Conservation (phyloP, 2,329 filamentous ascomycete genomes). For the Verticillium alfalfae region DNA sequence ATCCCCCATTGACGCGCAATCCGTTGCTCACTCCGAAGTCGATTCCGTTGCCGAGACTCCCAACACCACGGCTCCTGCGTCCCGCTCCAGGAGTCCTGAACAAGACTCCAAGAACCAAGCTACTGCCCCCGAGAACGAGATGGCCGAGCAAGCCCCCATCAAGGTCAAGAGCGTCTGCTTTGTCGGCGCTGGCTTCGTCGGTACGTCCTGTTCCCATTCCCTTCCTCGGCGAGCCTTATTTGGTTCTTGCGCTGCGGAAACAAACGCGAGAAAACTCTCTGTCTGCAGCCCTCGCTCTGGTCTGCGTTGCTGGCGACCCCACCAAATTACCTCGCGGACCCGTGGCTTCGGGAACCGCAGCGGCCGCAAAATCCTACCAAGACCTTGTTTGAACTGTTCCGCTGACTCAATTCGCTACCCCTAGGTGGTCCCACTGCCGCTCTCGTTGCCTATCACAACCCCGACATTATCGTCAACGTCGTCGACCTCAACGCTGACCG, state of each 20-base stretch:
- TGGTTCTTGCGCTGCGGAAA: background rate
- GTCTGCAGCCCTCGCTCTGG: background rate
- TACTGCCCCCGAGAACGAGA: conserved; percentile 1
- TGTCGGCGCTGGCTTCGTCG: conserved; percentile 71
- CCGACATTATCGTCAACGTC: conserved; percentile 65
- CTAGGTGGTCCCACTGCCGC: conserved; percentile 69
- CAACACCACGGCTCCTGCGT: conserved; percentile 11
- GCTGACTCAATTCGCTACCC: conserved; percentile 1
- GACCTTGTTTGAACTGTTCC: background rate
- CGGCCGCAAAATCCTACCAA: background rate
- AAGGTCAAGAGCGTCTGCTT: conserved; percentile 56
- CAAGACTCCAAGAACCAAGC: background rate
- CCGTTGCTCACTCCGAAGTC: conserved; percentile 8
- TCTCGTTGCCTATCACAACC: conserved; percentile 69
- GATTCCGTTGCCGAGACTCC: conserved; percentile 10
- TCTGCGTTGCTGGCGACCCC: background rate
- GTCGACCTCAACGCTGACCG: conserved; percentile 62
- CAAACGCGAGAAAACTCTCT: background rate
- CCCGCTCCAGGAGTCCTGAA: conserved; percentile 11
- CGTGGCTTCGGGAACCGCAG: background rate
- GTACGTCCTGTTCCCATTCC: conserved; percentile 36
- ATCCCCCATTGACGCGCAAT: conserved; percentile 9
- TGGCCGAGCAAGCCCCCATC: conserved; percentile 8
- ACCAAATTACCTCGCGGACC: background rate
- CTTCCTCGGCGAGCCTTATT: too few species aligned